Evolutionary conservation across 2,329 filamentous ascomycete genomes (phyloP), one percentile per base, ranked within the genome.

Genomic region (Colletotrichum spinosum): DNA sequence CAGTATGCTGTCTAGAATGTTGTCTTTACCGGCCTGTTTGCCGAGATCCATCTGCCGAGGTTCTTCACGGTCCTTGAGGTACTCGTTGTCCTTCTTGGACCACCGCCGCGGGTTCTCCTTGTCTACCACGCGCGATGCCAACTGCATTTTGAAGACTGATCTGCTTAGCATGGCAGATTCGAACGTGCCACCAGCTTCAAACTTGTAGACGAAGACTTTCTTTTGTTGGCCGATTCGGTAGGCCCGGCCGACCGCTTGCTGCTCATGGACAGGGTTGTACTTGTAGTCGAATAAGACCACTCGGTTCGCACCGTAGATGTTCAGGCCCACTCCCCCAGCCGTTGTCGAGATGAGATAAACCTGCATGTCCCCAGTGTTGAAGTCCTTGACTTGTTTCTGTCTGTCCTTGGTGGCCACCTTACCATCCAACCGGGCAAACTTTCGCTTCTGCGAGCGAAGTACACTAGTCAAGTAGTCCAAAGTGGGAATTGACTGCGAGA

Each of bases 221-320:
- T 94, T 96, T 42, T 79, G 81, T 76, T 97, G 94, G 0, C 94
- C 93, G 39, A 97, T 86, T 1, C 94, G 92, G 76, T 96, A 97
- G 0, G 92, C 91, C 57, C 94, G 86, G 2, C 93, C 94, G 55
- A 97, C 88, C 2, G 94, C 94, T 77, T 97, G 94, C 71, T 94
- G 90, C 75, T 97, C 94, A 73, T 90, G 84, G 6, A 89, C 85
- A 0, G 94, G 94, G 68, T 94, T 96, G 79, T 90, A 97, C 67
- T 85, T 83, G 72, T 91, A 93, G 74, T 97, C 94, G 60, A 97
- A 91, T 17, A 97, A 90, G 17, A 97, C 86, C 1, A 97, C 92
- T 17, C 94, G 88, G 74, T 94, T 97, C 1, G 94, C 94, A 1
- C 91, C 90, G 45, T 88, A 87, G 11, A 97, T 90, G 67, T 97